Base-by-base conservation (phyloP, 768 basidiomycete genomes). In the Floccularia luteovirens region DNA sequence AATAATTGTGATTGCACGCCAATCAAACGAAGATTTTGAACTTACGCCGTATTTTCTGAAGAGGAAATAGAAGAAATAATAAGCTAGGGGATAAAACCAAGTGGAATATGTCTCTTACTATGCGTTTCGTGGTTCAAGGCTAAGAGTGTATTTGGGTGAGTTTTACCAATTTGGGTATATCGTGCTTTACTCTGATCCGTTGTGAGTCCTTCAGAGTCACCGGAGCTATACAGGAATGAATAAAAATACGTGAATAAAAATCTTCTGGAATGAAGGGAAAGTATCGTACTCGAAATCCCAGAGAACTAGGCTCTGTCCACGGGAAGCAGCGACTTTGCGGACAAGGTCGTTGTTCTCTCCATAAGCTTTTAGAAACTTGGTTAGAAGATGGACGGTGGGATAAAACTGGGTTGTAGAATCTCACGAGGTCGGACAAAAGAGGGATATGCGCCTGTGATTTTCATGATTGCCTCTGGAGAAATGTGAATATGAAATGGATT, bases 401-500 rank as follows among this genome's bases (percentile, higher is more conserved):
- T 14, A 25, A 14, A n/a, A n/a, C 12, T n/a, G 38, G 12, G 24
- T 14, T 25, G n/a, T 28, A 39, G 5, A 27, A 30, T 32, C 53
- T 16, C 44, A 55, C 51, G 53, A 27, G 53, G 53, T 14, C 53
- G 47, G 47, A 51, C 48, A 31, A 52, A 55, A 14, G 53, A 49
- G 2, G 51, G 53, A n/a, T 24, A 24, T 12, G 42, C 53, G 16
- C 53, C 53, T 17, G 44, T 40, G 31, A 55, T 52, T 36, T 17
- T 11, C 27, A 52, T 45, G 12, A 69, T 42, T 2, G 67, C 67
- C 50, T 63, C 66, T 66, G 36, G 4, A 38, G 16, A 31, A 11
- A 31, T 6, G 20, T 25, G 14, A 28, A 19, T 27, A 23, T 38
- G 6, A 16, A 14, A n/a, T 35, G 24, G 10, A n/a, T n/a, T 20